Evolutionary conservation across 495 filamentous ascomycete genomes (phyloP).

Genomic region (Bacidia gigantensis): DNA sequence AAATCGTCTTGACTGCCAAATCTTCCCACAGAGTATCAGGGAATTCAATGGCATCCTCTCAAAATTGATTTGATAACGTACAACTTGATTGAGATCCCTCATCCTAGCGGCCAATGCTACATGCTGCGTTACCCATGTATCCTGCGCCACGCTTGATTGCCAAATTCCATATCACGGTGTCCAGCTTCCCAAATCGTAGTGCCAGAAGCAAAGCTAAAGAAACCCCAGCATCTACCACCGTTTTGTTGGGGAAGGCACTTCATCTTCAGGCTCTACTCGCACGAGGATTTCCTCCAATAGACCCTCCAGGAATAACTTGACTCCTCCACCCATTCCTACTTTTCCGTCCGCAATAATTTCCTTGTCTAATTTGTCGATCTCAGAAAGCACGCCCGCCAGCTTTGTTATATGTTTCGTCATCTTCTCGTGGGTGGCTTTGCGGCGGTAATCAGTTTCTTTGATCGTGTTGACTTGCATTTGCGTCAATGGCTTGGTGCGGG

Average conservation of each 20-base stretch:
- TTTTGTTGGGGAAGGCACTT: constrained; percentile 27
- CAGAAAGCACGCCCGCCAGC: constrained; percentile 59
- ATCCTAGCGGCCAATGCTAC: not conserved
- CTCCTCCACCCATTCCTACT: constrained; percentile 83
- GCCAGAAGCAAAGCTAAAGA: not conserved
- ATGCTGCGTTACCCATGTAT: not conserved
- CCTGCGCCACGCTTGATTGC: not conserved
- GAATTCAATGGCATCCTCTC: too few relatives aligned
- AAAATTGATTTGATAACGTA: too few relatives aligned
- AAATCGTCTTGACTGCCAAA: too few relatives aligned
- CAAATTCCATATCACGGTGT: not conserved
- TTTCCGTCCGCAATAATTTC: constrained; percentile 37
- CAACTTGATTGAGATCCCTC: too few relatives aligned
- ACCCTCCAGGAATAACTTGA: constrained; percentile 75
- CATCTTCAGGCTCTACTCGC: constrained; percentile 71
- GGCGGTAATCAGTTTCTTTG: constrained; percentile 28
- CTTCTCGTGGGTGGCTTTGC: constrained; percentile 66
- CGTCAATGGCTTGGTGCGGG: constrained; percentile 3
- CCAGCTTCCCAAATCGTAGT: too few relatives aligned
- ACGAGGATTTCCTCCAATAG: constrained; percentile 92
- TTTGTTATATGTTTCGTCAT: constrained; percentile 67
- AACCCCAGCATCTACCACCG: not conserved
- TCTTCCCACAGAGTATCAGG: too few relatives aligned
- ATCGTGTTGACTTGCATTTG: constrained; percentile 1
- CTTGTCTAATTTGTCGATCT: constrained; percentile 77